These are phyloP conservation scores for Geranomyces variabilis DNA, from an alignment of 192 early-diverging fungal genomes.

Conservation along the genomic window DNA sequence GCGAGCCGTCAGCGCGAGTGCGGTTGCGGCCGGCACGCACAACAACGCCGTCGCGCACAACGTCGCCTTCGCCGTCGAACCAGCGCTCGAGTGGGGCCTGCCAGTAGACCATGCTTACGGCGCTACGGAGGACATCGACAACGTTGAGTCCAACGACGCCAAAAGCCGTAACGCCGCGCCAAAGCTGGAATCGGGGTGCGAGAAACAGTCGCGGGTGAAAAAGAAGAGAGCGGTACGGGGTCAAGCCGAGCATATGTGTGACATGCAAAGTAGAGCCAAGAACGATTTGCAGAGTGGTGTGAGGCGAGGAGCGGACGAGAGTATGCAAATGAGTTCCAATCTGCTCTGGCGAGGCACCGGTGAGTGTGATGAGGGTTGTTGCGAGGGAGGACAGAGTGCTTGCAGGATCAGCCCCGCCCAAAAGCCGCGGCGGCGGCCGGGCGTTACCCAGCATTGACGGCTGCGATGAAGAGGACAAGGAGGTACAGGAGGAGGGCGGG, in stretches of 20 bases:
- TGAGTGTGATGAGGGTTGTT: conserved; percentile 4
- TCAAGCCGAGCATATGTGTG: conserved; percentile 20
- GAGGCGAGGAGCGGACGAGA: conserved; percentile 26
- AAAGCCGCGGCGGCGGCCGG: background rate
- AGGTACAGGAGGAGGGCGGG: too few species aligned
- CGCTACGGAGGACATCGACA: conserved; percentile 27
- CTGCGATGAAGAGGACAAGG: too few species aligned
- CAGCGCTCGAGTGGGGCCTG: conserved; percentile 39
- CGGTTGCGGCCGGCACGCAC: conserved; percentile 24
- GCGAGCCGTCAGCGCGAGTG: background rate
- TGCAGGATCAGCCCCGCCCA: background rate
- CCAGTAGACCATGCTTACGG: conserved; percentile 35
- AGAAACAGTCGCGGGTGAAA: conserved; percentile 39
- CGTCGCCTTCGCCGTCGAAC: conserved; percentile 32
- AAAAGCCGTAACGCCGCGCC: conserved; percentile 28
- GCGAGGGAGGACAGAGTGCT: background rate
- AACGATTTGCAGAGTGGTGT: conserved; percentile 33
- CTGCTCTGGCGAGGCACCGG: background rate
- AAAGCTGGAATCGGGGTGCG: conserved; percentile 24
- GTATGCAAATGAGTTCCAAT: conserved; percentile 10
- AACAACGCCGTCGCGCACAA: conserved; percentile 11
- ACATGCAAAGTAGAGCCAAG: conserved; percentile 25
- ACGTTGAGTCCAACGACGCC: conserved; percentile 16
- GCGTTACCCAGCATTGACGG: too few species aligned
- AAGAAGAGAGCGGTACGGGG: conserved; percentile 29